Conservation (phyloP, 805 yeast genomes). For the Blastobotrys terrestris region DNA sequence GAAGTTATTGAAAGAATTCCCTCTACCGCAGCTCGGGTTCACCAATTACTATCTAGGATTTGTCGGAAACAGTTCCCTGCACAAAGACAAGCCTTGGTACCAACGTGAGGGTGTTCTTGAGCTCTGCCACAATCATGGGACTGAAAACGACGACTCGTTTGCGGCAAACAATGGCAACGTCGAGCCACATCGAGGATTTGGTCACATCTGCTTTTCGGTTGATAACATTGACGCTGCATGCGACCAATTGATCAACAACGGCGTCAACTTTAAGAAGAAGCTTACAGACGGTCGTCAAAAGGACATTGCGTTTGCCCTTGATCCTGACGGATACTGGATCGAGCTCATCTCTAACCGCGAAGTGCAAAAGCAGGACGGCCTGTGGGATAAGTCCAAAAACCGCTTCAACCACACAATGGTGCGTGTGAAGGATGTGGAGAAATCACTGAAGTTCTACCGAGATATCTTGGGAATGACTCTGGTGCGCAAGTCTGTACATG, state of each 20-base stretch:
- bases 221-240: slow-evolving; percentile 67
- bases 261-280: slow-evolving; percentile 75
- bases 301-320: slow-evolving; percentile 89
- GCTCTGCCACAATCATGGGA: slow-evolving; percentile 74
- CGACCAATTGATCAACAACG: slow-evolving; percentile 47
- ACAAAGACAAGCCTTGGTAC: slow-evolving; percentile 35
- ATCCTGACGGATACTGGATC: slow-evolving; percentile 96
- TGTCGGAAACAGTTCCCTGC: slow-evolving; percentile 39
- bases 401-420: slow-evolving; percentile 88
- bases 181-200: slow-evolving; percentile 84
- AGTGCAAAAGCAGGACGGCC: slow-evolving; percentile 29
- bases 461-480: slow-evolving; percentile 78
- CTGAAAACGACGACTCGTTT: slow-evolving; percentile 52
- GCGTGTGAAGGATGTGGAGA: slow-evolving; percentile 77
- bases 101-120: slow-evolving; percentile 66
- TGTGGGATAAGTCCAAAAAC: slow-evolving; percentile 12
- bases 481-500: slow-evolving; percentile 48
- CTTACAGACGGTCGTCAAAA: slow-evolving; percentile 86
- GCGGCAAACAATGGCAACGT: slow-evolving; percentile 73
- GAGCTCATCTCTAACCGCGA: slow-evolving; percentile 67
- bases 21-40: slow-evolving; percentile 51
- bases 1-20: slow-evolving; percentile 47
- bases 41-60: slow-evolving; percentile 64
- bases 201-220: slow-evolving; percentile 86
- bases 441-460: slow-evolving; percentile 71